phyloP scores from a whole-genome alignment of 208 protist species.

The Leishmania guyanensis region DNA sequence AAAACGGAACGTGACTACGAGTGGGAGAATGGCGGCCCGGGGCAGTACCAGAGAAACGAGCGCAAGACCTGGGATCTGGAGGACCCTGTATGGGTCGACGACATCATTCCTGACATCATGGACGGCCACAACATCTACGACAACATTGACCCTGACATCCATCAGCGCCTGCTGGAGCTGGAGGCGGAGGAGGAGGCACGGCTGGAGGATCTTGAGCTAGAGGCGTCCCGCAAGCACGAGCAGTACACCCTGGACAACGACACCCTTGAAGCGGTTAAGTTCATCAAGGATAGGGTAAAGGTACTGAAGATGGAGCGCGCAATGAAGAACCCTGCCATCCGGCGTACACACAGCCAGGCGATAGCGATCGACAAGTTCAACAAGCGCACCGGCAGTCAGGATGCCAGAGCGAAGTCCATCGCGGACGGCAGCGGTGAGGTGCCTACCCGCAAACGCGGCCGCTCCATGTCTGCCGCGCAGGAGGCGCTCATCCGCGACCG shows the following conservation, averaged over 20 bases:
- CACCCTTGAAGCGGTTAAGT: slow-evolving; percentile 80
- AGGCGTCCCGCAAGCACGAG: slow-evolving; percentile 84
- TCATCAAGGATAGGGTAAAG: slow-evolving; percentile 91
- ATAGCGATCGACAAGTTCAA: slow-evolving; percentile 87
- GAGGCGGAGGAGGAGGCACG: slow-evolving; percentile 94
- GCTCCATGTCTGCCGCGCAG: slow-evolving; percentile 83
- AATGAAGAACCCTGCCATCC: slow-evolving; percentile 90
- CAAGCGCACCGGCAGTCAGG: slow-evolving; percentile 85
- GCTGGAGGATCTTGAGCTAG: slow-evolving; percentile 92
- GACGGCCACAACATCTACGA: slow-evolving; percentile 99
- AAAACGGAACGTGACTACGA: slow-evolving; percentile 94
- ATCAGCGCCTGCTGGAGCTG: slow-evolving; percentile 89
- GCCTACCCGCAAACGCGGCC: slow-evolving; percentile 62
- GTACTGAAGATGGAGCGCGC: slow-evolving; percentile 91
- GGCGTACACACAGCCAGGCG: slow-evolving; percentile 75
- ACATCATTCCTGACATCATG: slow-evolving; percentile 99
- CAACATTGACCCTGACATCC: slow-evolving; percentile 99
- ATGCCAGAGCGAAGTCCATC: slow-evolving; percentile 46
- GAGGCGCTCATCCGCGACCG: slow-evolving; percentile 80
- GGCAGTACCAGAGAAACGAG: slow-evolving; percentile 90
- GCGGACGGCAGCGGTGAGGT: slow-evolving; percentile 33
- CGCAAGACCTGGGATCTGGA: slow-evolving; percentile 92
- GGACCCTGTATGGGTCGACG: slow-evolving; percentile 97
- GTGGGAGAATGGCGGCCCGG: slow-evolving; percentile 93
- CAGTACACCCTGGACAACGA: slow-evolving; percentile 68